Base-by-base conservation (phyloP, 352 stramenopile species). In the Pythium rishiriense region DNA sequence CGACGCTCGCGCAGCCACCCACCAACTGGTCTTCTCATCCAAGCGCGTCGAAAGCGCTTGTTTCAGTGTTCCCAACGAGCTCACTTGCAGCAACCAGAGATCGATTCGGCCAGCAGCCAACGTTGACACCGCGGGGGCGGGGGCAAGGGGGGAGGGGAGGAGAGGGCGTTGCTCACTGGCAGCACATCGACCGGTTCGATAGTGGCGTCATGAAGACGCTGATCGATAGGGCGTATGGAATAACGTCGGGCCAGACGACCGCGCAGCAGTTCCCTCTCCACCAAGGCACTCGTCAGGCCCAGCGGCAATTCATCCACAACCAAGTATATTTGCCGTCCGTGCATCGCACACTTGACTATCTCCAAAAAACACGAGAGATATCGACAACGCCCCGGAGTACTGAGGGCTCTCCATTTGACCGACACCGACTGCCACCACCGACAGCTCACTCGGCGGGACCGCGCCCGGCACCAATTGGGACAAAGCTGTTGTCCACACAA, bases 281-380 rank as follows among this genome's bases (percentile, higher is more conserved):
- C 2, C 39, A 57, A 26, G 48, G 56, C 10, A 63, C 50, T 6
- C 63, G 64, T 15, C 58, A 56, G 15, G 62, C 68, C 15, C 59
- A 70, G 49, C 45, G 48, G 12, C 25, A 64, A 14, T 62, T 52
- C 6, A 37, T 81, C 31, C 72, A 66, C 22, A 47, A 72, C 22
- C 59, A 67, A 21, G 70, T 79, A 33, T 79, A 79, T 37, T 48
- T 81, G 33, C 71, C 74, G 12, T 64, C 73, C 2, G 64, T 78
- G 14, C 57, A 69, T 39, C 61, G 59, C 6, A 74, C 71, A 10
- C 54, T 71, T 21, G 43, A 52, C 19, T 53, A 43, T 24, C 58
- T 65, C 3, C 24, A 66, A 17, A 58, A 50, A 43, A 21, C 41
- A 1, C 58, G 49, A 24, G 37, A 35, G 33, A 17, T 51, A n/a